Conservation (phyloP, 306 rosid genomes). For the Macrotyloma uniflorum region DNA sequence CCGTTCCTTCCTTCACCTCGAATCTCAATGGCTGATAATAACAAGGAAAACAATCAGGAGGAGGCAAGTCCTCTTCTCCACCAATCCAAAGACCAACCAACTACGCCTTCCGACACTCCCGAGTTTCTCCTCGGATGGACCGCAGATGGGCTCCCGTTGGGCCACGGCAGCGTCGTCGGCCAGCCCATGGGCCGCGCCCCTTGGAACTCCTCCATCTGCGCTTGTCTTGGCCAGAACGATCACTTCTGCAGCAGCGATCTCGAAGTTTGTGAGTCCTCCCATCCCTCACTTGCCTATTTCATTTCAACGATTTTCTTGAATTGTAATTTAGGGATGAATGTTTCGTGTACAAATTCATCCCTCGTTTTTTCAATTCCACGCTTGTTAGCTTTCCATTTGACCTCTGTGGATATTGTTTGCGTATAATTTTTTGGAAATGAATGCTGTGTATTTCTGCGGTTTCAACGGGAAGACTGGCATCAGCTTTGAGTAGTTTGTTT, state of each 20-base stretch:
- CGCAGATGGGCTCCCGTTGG: conserved; percentile 75
- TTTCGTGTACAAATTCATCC: background rate
- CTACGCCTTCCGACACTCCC: conserved; percentile 23
- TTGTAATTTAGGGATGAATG: conserved; percentile 17
- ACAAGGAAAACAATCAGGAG: conserved; percentile 46
- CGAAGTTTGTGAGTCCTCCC: conserved; percentile 83
- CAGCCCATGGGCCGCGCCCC: conserved; percentile 75
- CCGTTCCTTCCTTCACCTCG: background rate
- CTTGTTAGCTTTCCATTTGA: background rate
- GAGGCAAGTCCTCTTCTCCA: conserved; percentile 81
- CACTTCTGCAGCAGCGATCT: conserved; percentile 94
- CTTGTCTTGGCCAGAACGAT: conserved; percentile 89
- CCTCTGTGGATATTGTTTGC: background rate
- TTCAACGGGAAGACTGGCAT: background rate
- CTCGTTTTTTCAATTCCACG: background rate
- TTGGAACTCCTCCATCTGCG: conserved; percentile 74
- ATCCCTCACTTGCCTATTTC: background rate
- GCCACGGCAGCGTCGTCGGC: conserved; percentile 82
- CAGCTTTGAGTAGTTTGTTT: too few species aligned
- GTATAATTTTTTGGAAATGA: background rate
- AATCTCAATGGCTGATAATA: conserved; percentile 36
- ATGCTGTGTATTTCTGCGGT: background rate
- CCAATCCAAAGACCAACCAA: conserved; percentile 35
- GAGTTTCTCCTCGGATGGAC: conserved; percentile 60
- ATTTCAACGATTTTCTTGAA: background rate